Evolutionary conservation across 352 stramenopile species (phyloP).

Genomic region (Paralagenidium karlingii): DNA sequence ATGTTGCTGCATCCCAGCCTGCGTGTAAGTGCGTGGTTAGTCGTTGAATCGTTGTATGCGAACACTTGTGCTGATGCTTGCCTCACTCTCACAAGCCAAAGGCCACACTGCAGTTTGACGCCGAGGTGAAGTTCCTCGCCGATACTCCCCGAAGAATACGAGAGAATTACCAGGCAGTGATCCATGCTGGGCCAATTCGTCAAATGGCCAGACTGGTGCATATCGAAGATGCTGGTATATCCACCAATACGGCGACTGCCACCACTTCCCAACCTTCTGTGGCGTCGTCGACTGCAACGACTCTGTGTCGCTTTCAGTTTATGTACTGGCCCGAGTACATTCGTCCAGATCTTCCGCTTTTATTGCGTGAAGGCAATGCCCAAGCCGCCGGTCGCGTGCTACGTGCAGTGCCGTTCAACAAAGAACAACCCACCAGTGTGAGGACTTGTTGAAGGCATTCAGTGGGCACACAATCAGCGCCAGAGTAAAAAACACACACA

Average conservation of each 20-base stretch:
- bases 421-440: slow-evolving; percentile 25
- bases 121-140: slow-evolving; percentile 57
- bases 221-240: no score
- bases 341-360: slow-evolving; percentile 57
- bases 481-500: no score
- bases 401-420: slow-evolving; percentile 21
- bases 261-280: background rate
- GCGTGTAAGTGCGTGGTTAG: slow-evolving; percentile 3
- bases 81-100: slow-evolving; percentile 18
- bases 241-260: no score
- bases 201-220: slow-evolving; percentile 72
- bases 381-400: slow-evolving; percentile 64
- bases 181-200: slow-evolving; percentile 63
- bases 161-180: slow-evolving; percentile 70
- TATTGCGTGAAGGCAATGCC: slow-evolving; percentile 45
- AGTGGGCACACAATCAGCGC: no score
- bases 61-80: background rate
- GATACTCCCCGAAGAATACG: slow-evolving; percentile 30
- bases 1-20: slow-evolving; percentile 65
- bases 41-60: background rate
- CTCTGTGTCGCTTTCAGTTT: slow-evolving; percentile 71
- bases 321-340: slow-evolving; percentile 83
- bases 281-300: slow-evolving; percentile 1
- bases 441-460: slow-evolving; percentile 42
- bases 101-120: slow-evolving; percentile 58